phyloP scores from a whole-genome alignment of 495 filamentous ascomycete species.

The Aspergillus sclerotioniger region DNA sequence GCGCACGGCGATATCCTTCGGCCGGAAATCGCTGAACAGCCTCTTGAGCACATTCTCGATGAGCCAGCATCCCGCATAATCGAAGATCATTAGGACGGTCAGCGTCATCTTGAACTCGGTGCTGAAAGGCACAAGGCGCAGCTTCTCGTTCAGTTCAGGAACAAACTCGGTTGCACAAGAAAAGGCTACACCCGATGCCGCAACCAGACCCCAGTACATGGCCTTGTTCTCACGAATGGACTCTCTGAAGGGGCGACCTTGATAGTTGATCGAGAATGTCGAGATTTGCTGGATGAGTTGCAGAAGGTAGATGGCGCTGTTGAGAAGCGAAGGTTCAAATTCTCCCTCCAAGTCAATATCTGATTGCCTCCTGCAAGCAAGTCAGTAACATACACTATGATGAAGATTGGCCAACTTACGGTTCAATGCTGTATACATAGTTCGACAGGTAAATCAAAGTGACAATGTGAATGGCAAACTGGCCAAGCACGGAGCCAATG shows the following conservation, averaged over 20 bases:
- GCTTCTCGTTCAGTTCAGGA: conserved; percentile 90
- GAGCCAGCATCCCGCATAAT: conserved; percentile 84
- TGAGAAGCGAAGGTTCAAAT: conserved; percentile 90
- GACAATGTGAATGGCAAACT: conserved; percentile 94
- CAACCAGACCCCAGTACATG: conserved; percentile 96
- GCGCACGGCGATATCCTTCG: conserved; percentile 89
- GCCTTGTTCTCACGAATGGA: conserved; percentile 90
- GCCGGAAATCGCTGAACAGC: conserved; percentile 86
- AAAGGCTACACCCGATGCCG: conserved; percentile 86
- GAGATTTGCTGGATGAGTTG: conserved; percentile 99
- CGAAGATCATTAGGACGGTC: conserved; percentile 80
- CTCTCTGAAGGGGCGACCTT: conserved; percentile 96
- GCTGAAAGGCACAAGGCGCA: conserved; percentile 90
- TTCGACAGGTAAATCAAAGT: conserved; percentile 93
- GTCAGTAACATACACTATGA: conserved; percentile 24
- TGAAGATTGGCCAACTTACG: conserved; percentile 53
- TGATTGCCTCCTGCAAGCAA: conserved; percentile 54
- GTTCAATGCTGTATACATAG: conserved; percentile 78
- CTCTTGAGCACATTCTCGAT: conserved; percentile 86
- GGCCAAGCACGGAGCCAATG: conserved; percentile 94
- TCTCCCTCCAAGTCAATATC: conserved; percentile 91
- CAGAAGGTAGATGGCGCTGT: conserved; percentile 95
- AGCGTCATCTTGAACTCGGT: conserved; percentile 86
- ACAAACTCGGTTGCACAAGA: conserved; percentile 95
- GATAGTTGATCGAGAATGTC: conserved; percentile 99